Percentiles rank a stretch among this genome's conserved stretches.
phyloP scores from a whole-genome alignment of 257 asterid species.

The Penstemon barbatus region DNA sequence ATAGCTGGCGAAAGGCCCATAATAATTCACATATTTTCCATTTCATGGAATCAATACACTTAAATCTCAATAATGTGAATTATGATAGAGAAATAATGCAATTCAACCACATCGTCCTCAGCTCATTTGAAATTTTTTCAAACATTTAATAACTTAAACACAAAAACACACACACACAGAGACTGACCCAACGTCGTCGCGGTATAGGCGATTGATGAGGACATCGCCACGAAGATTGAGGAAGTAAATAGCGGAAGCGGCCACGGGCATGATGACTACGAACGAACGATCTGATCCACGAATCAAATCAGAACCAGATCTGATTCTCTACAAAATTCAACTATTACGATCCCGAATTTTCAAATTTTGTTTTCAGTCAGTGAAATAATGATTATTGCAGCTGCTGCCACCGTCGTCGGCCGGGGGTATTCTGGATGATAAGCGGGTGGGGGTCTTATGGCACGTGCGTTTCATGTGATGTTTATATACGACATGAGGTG shows the following conservation, averaged over 20 bases:
- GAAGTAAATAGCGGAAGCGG: constrained; percentile 96
- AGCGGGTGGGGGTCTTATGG: no score
- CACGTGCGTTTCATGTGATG: no score
- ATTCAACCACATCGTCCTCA: no score
- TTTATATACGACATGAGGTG: no score
- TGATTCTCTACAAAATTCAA: not conserved
- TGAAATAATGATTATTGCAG: no score
- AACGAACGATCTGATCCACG: constrained; percentile 26
- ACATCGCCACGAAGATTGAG: constrained; percentile 98
- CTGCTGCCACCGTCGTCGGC: no score
- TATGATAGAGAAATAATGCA: not conserved
- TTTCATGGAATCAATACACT: no score
- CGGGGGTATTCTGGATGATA: no score
- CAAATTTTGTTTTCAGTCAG: not conserved
- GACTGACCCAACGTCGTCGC: constrained; percentile 94
- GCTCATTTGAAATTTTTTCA: not conserved
- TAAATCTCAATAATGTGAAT: not conserved
- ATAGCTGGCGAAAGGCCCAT: no score
- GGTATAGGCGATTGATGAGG: constrained; percentile 97
- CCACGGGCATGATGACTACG: constrained; percentile 78
- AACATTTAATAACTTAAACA: not conserved
- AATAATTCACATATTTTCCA: no score
- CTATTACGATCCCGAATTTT: not conserved
- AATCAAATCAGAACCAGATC: constrained; percentile 33
- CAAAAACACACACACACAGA: not conserved